phyloP scores from a whole-genome alignment of 1,284 basidiomycete species.

The Austroboletus novae-zelandiae region DNA sequence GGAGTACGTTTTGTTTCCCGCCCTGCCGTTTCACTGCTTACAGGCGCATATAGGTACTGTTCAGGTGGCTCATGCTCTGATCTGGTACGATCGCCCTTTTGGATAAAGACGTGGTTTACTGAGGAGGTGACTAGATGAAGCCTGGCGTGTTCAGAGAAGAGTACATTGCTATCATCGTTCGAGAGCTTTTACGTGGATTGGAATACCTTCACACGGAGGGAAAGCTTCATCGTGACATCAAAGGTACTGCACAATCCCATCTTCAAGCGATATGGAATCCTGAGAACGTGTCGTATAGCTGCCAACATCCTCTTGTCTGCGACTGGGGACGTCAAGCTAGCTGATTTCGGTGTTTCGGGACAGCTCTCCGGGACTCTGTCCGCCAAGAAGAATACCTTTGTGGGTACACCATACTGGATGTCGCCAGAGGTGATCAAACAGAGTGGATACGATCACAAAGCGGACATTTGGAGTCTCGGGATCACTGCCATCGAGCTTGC shows the following conservation, averaged over 20 bases:
- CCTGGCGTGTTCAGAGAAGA: constrained; percentile 96
- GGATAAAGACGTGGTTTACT: constrained; percentile 15
- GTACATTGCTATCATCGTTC: constrained; percentile 95
- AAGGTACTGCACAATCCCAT: constrained; percentile 55
- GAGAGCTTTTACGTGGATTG: constrained; percentile 88
- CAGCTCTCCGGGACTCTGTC: constrained; percentile 93
- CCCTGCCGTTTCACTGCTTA: constrained; percentile 6
- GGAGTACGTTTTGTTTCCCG: constrained; percentile 64
- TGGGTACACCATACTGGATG: constrained; percentile 99
- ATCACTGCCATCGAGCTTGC: constrained; percentile 98
- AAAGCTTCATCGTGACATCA: constrained; percentile 98
- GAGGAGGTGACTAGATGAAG: constrained; percentile 74
- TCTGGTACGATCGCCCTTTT: constrained; percentile 49
- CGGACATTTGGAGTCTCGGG: constrained; percentile 96
- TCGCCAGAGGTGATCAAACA: constrained; percentile 99
- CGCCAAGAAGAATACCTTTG: constrained; percentile 99
- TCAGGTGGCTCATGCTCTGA: constrained; percentile 85
- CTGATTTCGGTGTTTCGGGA: constrained; percentile 99
- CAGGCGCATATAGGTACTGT: constrained; percentile 58
- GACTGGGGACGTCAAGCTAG: constrained; percentile 95
- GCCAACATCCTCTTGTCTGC: constrained; percentile 95
- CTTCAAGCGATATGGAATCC: not conserved
- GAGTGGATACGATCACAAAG: constrained; percentile 98
- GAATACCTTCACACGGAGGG: constrained; percentile 96
- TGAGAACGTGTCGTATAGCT: constrained; percentile 45